Base-by-base conservation (phyloP, 2,329 filamentous ascomycete genomes). In the Orbilia javanica region DNA sequence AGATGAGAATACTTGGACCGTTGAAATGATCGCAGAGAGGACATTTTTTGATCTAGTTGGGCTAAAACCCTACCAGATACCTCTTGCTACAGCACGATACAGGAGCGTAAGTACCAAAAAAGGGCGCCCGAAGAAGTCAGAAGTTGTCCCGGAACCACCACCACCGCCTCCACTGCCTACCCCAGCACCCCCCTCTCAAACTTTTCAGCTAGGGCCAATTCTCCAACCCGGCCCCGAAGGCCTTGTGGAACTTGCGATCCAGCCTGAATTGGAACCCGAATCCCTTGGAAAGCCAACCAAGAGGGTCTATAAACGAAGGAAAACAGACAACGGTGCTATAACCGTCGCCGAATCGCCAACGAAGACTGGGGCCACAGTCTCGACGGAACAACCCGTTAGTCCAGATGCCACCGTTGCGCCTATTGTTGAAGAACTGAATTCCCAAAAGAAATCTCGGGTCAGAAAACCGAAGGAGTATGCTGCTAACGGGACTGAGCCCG, bases 1-100 rank as follows among this genome's bases (percentile, higher is more conserved):
- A 11, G 73, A 77, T 34, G 73, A 77, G 20, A 63, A 42, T 22
- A 52, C 67, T 13, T 77, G 73, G 73, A 77, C 73, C n/a, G 66
- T 77, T 18, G 73, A 77, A 46, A 77, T 77, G 60, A 22, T 77
- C 22, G 48, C 73, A 18, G 66, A 77, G 44, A 77, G 73, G 50
- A 77, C 66, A 1, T 77, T 77, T 20, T 57, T 77, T 46, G 73
- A 77, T 25, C 50, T 77, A 6, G 67, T 77, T 15, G 66, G 70
- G 60, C 31, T 62, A 20, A 77, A 71, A 52, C 60, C 73, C 3
- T 77, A 77, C 48, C 73, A 77, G 60, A 68, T 77, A 29, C 73
- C 73, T 34, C 60, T 77, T n/a, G 60, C 73, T 36, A 77, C 73
- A 4, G 73, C 25, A 53, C 57, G 66, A 2, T 77, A 77, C 29